Evolutionary conservation across 345 rosid genomes (phyloP).

Genomic region (Eucalyptus pauciflora): DNA sequence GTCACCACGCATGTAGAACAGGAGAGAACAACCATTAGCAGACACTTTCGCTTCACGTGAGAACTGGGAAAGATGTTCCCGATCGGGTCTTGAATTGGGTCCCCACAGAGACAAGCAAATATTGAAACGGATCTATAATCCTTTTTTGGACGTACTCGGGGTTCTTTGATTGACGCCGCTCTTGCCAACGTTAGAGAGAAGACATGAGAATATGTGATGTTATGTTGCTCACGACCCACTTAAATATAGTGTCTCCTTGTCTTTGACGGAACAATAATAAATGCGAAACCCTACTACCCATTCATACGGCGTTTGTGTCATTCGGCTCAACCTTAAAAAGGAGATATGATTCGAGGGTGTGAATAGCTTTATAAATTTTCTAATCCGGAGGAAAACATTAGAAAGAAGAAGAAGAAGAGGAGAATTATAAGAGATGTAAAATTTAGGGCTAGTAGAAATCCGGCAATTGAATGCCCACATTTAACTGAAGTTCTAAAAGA

Average conservation of each 20-base stretch:
- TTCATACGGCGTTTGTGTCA: background rate
- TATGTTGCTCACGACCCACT: background rate
- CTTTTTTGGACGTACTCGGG: background rate
- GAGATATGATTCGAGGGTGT: background rate
- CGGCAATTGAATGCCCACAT: too few species aligned
- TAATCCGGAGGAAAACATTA: background rate
- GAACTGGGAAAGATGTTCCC: background rate
- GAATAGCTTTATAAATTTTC: background rate
- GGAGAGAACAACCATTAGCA: background rate
- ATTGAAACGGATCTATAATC: background rate
- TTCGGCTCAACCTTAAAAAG: background rate
- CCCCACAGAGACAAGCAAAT: background rate
- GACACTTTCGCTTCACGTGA: background rate
- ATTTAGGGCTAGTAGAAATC: too few species aligned
- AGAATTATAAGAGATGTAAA: too few species aligned
- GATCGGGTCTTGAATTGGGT: background rate
- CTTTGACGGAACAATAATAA: background rate
- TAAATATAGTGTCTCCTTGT: background rate
- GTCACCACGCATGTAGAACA: background rate
- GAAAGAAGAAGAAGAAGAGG: background rate
- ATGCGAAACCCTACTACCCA: background rate
- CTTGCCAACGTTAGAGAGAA: background rate
- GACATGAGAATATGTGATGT: background rate
- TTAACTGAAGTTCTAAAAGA: too few species aligned
- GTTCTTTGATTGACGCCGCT: background rate